Base-by-base conservation (phyloP, 805 yeast species). In the Candida chauliodis region DNA sequence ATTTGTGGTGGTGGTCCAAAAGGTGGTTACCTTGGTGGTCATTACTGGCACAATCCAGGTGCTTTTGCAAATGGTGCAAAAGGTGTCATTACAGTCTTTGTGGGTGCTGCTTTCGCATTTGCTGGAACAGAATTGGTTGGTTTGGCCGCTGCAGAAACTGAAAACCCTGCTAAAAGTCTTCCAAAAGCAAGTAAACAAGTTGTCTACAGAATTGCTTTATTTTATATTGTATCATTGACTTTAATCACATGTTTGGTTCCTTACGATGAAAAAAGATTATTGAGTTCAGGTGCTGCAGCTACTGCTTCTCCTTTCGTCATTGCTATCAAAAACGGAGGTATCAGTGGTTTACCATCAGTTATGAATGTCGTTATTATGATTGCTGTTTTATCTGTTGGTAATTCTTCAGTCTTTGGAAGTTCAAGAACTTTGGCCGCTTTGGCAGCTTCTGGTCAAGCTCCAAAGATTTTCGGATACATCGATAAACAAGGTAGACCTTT, bases 301-400 rank as follows among this genome's bases (percentile, higher is more conserved):
- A 59, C 79, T 13, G 84, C 88, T 8, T 84, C 91, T n/a, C 93
- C 93, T 14, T 84, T 84, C 50, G 91, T 84, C 38, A 77, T 84
- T 61, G 84, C 91, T 20, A 75, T 82, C 40, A 62, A 56, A 23
- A 68, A 71, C 36, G 84, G 82, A 19, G 85, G 86, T 43, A 79
- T 81, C 46, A 61, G 58, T 23, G 88, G 81, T 32, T 60, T 81
- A 37, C 86, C 86, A 17, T 69, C 77, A 21, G 75, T 83, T 26
- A 69, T 83, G 66, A 83, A 83, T 52, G 85, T 76, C 9, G 83
- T 83, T 36, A 80, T 83, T 45, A 63, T 83, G 53, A 63, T 81
- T 40, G 75, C 89, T 9, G 81, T 80, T 19, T 55, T 81, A 34
- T 81, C 88, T n/a, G 89, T 82, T 36, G 87, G 84, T 43, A 82